phyloP scores from a whole-genome alignment of 352 stramenopile genomes.

The Thraustotheca clavata region DNA sequence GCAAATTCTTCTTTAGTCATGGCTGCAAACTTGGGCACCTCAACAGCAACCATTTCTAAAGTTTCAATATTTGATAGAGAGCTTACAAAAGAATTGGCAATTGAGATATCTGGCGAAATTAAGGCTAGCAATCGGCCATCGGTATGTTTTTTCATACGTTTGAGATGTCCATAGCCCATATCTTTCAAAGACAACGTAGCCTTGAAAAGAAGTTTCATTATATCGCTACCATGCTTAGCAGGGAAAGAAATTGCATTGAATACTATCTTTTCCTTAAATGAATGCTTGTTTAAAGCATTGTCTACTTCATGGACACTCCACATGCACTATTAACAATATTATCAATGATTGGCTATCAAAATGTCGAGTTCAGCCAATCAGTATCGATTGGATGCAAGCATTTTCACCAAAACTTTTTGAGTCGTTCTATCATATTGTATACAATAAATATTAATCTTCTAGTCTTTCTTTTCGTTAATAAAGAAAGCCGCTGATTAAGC shows the following conservation, averaged over 20 bases:
- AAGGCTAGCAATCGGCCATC: neutral
- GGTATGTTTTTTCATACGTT: constrained; percentile 70
- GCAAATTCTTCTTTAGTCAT: constrained; percentile 22
- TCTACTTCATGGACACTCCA: neutral
- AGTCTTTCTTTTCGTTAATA: too few relatives aligned
- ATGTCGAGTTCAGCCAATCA: too few relatives aligned
- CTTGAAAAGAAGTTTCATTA: constrained; percentile 50
- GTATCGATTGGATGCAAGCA: too few relatives aligned
- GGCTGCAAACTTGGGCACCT: constrained; percentile 3
- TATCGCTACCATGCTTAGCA: constrained; percentile 42
- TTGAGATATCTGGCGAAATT: constrained; percentile 22
- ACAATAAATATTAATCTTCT: too few relatives aligned
- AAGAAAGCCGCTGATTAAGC: too few relatives aligned
- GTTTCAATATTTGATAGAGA: constrained; percentile 22
- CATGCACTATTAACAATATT: too few relatives aligned
- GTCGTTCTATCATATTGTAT: too few relatives aligned
- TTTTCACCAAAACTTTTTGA: too few relatives aligned
- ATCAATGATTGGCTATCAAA: too few relatives aligned
- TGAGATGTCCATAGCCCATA: constrained; percentile 66
- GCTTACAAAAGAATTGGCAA: constrained; percentile 48
- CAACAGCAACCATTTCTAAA: neutral
- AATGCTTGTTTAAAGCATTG: neutral
- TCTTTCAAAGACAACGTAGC: constrained; percentile 46
- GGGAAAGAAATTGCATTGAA: constrained; percentile 71
- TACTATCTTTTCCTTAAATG: neutral